A percentile compares a stretch with the other conserved stretches of the same genome.
Evolutionary conservation across 352 stramenopile species (phyloP).

Genomic region (Phytopythium montanum): DNA sequence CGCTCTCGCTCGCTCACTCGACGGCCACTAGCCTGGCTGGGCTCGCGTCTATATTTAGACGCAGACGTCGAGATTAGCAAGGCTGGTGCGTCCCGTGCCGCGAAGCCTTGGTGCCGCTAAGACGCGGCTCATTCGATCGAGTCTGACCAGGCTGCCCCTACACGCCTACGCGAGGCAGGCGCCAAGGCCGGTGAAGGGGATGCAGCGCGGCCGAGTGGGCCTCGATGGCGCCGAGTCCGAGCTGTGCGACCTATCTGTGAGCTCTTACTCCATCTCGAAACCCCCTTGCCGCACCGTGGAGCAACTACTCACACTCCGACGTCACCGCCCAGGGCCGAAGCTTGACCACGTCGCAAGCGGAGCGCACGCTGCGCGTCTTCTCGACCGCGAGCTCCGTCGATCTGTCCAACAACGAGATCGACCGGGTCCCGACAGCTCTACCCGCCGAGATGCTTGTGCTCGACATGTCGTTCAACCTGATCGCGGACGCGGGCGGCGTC

Average conservation of each 20-base stretch:
- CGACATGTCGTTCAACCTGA: slow-evolving; percentile 71
- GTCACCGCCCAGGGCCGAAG: slow-evolving; percentile 33
- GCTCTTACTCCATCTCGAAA: not conserved
- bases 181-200: too few species aligned
- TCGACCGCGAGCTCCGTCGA: slow-evolving; percentile 56
- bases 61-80: too few species aligned
- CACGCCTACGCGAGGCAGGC: too few species aligned
- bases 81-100: too few species aligned
- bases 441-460: slow-evolving; percentile 40
- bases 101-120: too few species aligned
- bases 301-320: not conserved
- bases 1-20: slow-evolving; percentile 23
- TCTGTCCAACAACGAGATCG: slow-evolving; percentile 76
- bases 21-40: slow-evolving; percentile 70
- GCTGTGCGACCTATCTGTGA: slow-evolving; percentile 64
- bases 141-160: too few species aligned
- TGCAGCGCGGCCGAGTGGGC: slow-evolving; percentile 37
- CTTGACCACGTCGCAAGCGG: slow-evolving; percentile 47
- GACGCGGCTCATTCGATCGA: too few species aligned
- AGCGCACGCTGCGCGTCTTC: slow-evolving; percentile 66
- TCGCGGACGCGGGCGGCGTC: slow-evolving; percentile 39
- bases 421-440: slow-evolving; percentile 50
- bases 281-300: too few species aligned
- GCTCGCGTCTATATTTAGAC: slow-evolving; percentile 58
- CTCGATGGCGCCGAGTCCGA: slow-evolving; percentile 57